Evolutionary conservation across 441 rosid genomes (phyloP).

Genomic region (Adansonia grandidieri): DNA sequence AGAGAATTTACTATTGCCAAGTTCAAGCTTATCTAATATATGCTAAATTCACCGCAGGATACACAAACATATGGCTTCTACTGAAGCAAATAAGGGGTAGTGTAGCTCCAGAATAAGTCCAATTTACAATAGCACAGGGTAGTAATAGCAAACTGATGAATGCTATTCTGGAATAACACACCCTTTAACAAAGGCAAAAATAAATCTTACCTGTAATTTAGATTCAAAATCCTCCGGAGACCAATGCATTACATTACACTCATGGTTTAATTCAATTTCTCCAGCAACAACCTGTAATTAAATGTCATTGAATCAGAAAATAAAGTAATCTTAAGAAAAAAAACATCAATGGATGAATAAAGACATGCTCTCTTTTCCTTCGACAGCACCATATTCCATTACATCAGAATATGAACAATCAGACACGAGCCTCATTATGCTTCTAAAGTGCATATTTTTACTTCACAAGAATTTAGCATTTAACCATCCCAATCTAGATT

Average conservation of each 20-base stretch:
- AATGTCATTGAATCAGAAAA: conserved; percentile 28
- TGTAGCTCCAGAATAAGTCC: conserved; percentile 3
- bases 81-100: neutral
- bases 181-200: neutral
- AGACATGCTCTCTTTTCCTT: conserved; percentile 15
- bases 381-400: conserved; percentile 9
- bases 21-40: neutral
- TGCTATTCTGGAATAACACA: conserved; percentile 9
- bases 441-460: conserved; percentile 8
- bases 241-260: conserved; percentile 90
- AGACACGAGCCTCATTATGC: neutral
- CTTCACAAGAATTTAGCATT: neutral
- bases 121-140: neutral
- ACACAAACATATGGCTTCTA: neutral
- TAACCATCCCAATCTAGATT: neutral
- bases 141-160: neutral
- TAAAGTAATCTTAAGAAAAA: neutral
- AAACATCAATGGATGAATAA: neutral
- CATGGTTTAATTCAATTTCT: conserved; percentile 91
- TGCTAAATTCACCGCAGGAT: neutral
- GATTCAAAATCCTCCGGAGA: conserved; percentile 98
- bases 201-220: conserved; percentile 72
- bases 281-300: conserved; percentile 91
- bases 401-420: neutral
- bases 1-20: neutral